Evolutionary conservation across 495 filamentous ascomycete species (phyloP).

Genomic region (Astrothelium macrocarpum): DNA sequence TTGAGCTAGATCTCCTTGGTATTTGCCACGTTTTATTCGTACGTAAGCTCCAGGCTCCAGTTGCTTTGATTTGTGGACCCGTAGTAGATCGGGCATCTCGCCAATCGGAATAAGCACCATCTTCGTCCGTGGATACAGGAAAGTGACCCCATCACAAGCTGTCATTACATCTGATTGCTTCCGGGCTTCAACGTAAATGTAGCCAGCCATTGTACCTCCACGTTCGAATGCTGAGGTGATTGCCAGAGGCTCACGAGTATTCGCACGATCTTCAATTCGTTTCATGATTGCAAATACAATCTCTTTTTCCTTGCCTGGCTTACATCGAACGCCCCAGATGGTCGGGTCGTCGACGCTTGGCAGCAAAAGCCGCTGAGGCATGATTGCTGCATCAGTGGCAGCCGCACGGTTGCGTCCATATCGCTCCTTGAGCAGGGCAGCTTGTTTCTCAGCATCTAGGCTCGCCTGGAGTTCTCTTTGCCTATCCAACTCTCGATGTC

Average conservation of each 20-base stretch:
- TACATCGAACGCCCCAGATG: constrained; percentile 91
- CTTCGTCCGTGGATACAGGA: constrained; percentile 76
- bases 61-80: constrained; percentile 75
- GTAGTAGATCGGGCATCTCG: constrained; percentile 94
- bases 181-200: constrained; percentile 88
- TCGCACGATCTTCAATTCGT: constrained; percentile 65
- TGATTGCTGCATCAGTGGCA: constrained; percentile 52
- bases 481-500: constrained; percentile 89
- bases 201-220: constrained; percentile 77
- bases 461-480: constrained; percentile 74
- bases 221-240: constrained; percentile 88
- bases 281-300: constrained; percentile 77
- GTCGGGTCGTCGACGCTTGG: constrained; percentile 91
- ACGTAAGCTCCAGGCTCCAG: constrained; percentile 86
- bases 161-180: constrained; percentile 75
- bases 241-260: constrained; percentile 63
- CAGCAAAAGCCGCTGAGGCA: constrained; percentile 80
- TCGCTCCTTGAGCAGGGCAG: constrained; percentile 70
- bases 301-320: constrained; percentile 88
- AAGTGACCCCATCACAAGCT: constrained; percentile 70
- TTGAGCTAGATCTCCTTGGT: constrained; percentile 82
- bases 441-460: constrained; percentile 89
- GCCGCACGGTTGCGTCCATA: constrained; percentile 58
- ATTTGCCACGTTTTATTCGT: constrained; percentile 73
- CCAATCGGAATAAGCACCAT: constrained; percentile 85